Conservation (phyloP, 768 basidiomycete genomes). For the Pleurotus salmoneostramineus region DNA sequence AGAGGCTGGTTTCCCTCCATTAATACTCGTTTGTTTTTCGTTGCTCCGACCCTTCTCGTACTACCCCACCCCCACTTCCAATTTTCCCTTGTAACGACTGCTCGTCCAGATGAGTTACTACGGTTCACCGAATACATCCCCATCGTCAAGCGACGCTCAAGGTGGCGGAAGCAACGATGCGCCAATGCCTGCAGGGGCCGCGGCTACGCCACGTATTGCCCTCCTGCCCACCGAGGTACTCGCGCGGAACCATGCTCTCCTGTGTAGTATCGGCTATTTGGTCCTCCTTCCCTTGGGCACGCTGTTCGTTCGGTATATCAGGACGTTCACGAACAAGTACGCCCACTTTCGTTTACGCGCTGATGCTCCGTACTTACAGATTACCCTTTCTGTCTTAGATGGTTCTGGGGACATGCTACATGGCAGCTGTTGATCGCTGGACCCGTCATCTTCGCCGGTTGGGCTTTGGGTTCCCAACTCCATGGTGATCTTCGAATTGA, state of each 20-base stretch:
- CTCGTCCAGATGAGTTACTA: not conserved
- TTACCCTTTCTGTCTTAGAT: slow-evolving; percentile 22
- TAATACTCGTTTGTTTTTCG: not conserved
- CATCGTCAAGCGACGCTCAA: not conserved
- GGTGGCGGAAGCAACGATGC: too few relatives aligned
- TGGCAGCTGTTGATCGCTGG: slow-evolving; percentile 47
- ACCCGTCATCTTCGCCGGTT: slow-evolving; percentile 51
- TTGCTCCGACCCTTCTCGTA: not conserved
- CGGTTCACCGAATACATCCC: not conserved
- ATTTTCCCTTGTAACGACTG: not conserved
- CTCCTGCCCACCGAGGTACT: slow-evolving; percentile 22
- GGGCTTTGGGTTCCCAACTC: slow-evolving; percentile 34
- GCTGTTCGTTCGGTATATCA: slow-evolving; percentile 47
- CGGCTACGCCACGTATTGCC: not conserved
- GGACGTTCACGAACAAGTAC: slow-evolving; percentile 46
- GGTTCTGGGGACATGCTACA: slow-evolving; percentile 46
- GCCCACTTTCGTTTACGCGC: slow-evolving; percentile 9
- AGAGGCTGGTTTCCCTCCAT: not conserved
- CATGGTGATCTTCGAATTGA: not conserved
- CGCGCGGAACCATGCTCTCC: slow-evolving; percentile 44
- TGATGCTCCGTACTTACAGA: not conserved
- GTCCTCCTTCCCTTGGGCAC: slow-evolving; percentile 54
- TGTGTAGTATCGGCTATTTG: slow-evolving; percentile 50
- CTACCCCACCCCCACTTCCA: not conserved
- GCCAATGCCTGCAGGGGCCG: too few relatives aligned